These are phyloP conservation scores for Apiospora marii DNA, from an alignment of 2,329 filamentous ascomycete genomes.

Conservation along the genomic window DNA sequence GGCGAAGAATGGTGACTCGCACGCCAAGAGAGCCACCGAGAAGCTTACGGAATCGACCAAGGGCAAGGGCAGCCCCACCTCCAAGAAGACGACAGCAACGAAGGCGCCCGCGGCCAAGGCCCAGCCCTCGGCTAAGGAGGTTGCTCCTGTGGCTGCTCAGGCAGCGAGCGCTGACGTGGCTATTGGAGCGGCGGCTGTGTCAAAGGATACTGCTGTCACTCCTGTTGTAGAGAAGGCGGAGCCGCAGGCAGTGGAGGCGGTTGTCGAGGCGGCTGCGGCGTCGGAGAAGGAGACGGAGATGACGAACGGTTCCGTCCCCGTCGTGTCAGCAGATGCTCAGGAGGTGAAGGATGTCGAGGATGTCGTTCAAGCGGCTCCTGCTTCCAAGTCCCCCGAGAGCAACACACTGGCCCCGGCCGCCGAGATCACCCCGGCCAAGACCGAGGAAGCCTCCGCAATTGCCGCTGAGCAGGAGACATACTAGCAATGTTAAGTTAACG, in stretches of 20 bases:
- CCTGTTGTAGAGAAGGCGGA: conserved; percentile 27
- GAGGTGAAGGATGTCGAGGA: conserved; percentile 41
- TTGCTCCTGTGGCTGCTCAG: conserved; percentile 34
- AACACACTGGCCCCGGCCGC: not conserved
- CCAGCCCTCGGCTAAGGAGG: conserved; percentile 37
- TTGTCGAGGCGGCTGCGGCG: conserved; percentile 23
- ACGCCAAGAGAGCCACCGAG: not conserved
- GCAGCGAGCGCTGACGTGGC: conserved; percentile 28
- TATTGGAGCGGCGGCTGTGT: conserved; percentile 26
- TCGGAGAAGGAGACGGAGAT: conserved; percentile 27
- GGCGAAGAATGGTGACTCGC: conserved; percentile 10
- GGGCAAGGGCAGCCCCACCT: conserved; percentile 22
- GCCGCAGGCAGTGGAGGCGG: conserved; percentile 23
- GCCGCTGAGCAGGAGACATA: not conserved
- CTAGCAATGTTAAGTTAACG: not conserved
- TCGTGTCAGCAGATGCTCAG: conserved; percentile 32
- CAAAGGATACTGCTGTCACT: conserved; percentile 28
- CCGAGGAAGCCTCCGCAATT: conserved; percentile 24
- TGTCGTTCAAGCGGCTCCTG: conserved; percentile 31
- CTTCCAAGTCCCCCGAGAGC: conserved; percentile 6
- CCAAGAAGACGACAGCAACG: conserved; percentile 31
- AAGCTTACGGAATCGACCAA: conserved; percentile 10
- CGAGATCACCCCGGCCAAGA: conserved; percentile 7
- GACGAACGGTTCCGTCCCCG: conserved; percentile 25
- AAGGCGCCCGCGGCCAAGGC: conserved; percentile 26